Conservation (phyloP, 2,329 filamentous ascomycete genomes). For the Huntiella omanensis region DNA sequence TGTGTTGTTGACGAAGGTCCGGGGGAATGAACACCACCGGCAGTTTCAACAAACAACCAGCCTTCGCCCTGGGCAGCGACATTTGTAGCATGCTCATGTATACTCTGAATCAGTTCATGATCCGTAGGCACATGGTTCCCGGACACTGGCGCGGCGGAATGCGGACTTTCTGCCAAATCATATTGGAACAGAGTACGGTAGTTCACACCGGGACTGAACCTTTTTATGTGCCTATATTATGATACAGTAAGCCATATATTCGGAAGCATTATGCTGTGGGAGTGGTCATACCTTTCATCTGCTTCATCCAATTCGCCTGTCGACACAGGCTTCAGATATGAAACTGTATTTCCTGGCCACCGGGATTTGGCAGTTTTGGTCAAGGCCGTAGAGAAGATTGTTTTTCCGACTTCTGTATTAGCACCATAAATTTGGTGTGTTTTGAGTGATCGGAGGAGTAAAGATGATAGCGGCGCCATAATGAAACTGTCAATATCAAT, state of each 20-base stretch:
- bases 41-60: slow-evolving; percentile 61
- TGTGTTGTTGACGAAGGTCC: slow-evolving; percentile 58
- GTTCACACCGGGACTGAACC: slow-evolving; percentile 32
- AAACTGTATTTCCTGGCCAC: slow-evolving; percentile 28
- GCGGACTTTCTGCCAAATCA: slow-evolving; percentile 55
- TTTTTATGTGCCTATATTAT: slow-evolving; percentile 37
- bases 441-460: slow-evolving; percentile 49
- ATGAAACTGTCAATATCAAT: background rate
- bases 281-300: slow-evolving; percentile 41
- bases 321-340: slow-evolving; percentile 66
- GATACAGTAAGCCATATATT: background rate
- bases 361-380: slow-evolving; percentile 38
- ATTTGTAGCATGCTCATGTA: slow-evolving; percentile 26
- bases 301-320: slow-evolving; percentile 52
- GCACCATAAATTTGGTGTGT: slow-evolving; percentile 64
- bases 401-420: slow-evolving; percentile 75
- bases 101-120: slow-evolving; percentile 27
- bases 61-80: slow-evolving; percentile 25
- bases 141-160: slow-evolving; percentile 42
- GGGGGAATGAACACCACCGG: slow-evolving; percentile 66
- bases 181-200: slow-evolving; percentile 50
- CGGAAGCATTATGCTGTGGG: background rate
- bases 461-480: slow-evolving; percentile 33
- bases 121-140: slow-evolving; percentile 32
- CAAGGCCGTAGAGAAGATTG: slow-evolving; percentile 55